phyloP scores from a whole-genome alignment of 2,329 filamentous ascomycete genomes.

The Sporothrix dimorphospora region DNA sequence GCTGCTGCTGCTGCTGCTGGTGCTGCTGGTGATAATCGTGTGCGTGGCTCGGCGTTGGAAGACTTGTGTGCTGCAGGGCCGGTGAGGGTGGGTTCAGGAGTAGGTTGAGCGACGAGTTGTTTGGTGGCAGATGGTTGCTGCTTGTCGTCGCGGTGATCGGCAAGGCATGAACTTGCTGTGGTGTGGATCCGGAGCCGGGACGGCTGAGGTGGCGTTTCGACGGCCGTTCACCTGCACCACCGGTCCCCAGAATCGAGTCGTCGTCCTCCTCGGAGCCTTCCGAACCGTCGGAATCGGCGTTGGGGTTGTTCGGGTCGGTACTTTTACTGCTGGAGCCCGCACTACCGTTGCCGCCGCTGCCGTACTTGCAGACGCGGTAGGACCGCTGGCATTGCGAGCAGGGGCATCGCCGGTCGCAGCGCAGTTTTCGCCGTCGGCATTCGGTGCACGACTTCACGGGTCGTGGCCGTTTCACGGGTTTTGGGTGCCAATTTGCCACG shows the following conservation, averaged over 20 bases:
- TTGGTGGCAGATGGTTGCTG: constrained; percentile 20
- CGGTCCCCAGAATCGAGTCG: constrained; percentile 26
- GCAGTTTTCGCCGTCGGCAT: constrained; percentile 60
- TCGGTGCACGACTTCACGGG: constrained; percentile 61
- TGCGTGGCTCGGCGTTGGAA: constrained; percentile 21
- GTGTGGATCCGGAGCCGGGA: constrained; percentile 15
- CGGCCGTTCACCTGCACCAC: constrained; percentile 39
- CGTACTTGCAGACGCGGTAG: constrained; percentile 56
- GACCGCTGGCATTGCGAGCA: constrained; percentile 62
- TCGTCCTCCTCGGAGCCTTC: constrained; percentile 36
- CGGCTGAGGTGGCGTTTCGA: constrained; percentile 43
- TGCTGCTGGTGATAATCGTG: background rate
- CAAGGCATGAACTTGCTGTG: constrained; percentile 35
- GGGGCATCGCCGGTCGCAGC: constrained; percentile 59
- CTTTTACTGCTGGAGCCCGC: constrained; percentile 33
- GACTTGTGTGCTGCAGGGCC: background rate
- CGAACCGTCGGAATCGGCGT: constrained; percentile 42
- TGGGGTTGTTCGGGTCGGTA: constrained; percentile 55
- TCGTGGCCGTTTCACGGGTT: constrained; percentile 55
- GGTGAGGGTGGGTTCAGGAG: constrained; percentile 33
- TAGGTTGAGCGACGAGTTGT: constrained; percentile 32
- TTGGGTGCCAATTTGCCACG: constrained; percentile 34
- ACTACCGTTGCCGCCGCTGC: constrained; percentile 50
- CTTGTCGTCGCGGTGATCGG: constrained; percentile 19
- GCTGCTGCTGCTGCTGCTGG: background rate